Conservation (phyloP, 1,139 yeast genomes). For the Blastobotrys serpentis region DNA sequence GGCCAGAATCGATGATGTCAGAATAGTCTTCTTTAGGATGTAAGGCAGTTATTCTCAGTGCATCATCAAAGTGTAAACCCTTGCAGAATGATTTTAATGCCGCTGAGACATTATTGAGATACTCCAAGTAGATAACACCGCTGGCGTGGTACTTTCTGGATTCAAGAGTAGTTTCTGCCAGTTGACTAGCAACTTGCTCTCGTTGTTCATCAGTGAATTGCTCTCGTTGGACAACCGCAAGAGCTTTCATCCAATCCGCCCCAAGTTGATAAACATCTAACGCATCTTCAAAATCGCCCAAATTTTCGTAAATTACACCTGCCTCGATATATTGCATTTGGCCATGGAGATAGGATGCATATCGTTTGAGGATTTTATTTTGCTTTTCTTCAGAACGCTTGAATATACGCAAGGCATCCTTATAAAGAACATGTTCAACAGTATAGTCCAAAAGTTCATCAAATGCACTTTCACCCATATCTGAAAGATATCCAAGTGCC, state of each 20-base stretch:
- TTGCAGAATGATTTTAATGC: slow-evolving; percentile 72
- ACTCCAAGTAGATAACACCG: slow-evolving; percentile 70
- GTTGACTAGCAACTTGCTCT: slow-evolving; percentile 51
- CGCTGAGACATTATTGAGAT: slow-evolving; percentile 57
- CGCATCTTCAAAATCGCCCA: slow-evolving; percentile 58
- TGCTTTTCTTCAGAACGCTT: slow-evolving; percentile 54
- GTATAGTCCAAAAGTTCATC: slow-evolving; percentile 71
- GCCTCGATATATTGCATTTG: slow-evolving; percentile 59
- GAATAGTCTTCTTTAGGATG: slow-evolving; percentile 33
- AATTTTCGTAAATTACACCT: slow-evolving; percentile 71
- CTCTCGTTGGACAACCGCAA: slow-evolving; percentile 53
- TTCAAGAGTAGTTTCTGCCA: slow-evolving; percentile 60
- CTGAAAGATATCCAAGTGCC: slow-evolving; percentile 67
- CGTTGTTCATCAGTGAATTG: slow-evolving; percentile 34
- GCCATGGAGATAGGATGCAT: slow-evolving; percentile 61
- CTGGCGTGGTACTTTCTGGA: slow-evolving; percentile 78
- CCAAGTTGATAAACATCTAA: slow-evolving; percentile 66
- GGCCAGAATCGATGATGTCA: slow-evolving; percentile 63
- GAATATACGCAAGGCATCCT: slow-evolving; percentile 62
- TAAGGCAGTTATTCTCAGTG: slow-evolving; percentile 61
- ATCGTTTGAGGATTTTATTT: slow-evolving; percentile 53
- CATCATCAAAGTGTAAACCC: slow-evolving; percentile 72
- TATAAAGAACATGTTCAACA: slow-evolving; percentile 69
- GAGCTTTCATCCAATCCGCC: slow-evolving; percentile 83
- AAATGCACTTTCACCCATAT: slow-evolving; percentile 47